Base-by-base conservation (phyloP, 2,329 filamentous ascomycete genomes). In the Thelonectria discophora region DNA sequence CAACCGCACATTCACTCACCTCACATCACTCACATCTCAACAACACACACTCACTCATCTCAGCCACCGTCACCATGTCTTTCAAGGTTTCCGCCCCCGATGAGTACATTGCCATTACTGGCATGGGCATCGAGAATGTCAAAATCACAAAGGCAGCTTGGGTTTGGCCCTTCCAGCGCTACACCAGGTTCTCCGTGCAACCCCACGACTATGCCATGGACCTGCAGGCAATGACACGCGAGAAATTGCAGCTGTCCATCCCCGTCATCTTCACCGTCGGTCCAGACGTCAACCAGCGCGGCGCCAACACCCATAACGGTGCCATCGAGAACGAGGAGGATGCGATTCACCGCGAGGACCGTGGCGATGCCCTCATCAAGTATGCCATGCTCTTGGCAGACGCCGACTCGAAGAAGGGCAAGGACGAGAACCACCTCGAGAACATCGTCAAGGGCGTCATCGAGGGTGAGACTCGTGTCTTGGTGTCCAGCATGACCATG, bases 381-480 rank as follows among this genome's bases (percentile, higher is more conserved):
- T 96, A 94, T 72, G 92, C 92, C 53, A 90, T 92, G 76, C 84
- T 96, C 0, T 82, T 96, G 5, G 91, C 91, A 4, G 90, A 89
- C 4, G 91, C 91, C 5, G 90, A 89, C 61, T 90, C 90, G 27
- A 30, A 53, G 76, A 79, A 2, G 79, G 81, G 68, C 5, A 10
- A 10, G 27, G 9, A 10, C 27, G 27, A 8, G 2, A 30, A 30
- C 27, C 27, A 94, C 77, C 88, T 95, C 15, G 90, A 91, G 72
- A 91, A 91, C 68, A 96, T 96, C 64, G 90, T 96, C 76, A 94
- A 93, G 76, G 92, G 92, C 62, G 93, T 96, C 75, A 95, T 96
- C 69, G 92, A 96, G 76, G 93, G 93, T 64, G 93, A 96, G 76
- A 94, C 91, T 1, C 86, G 93, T 60, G 90, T 92, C 6, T 87